Evolutionary conservation across 2,329 filamentous ascomycete species (phyloP), one percentile per base, ranked within the genome.

Genomic region (Fusarium chlamydosporum): DNA sequence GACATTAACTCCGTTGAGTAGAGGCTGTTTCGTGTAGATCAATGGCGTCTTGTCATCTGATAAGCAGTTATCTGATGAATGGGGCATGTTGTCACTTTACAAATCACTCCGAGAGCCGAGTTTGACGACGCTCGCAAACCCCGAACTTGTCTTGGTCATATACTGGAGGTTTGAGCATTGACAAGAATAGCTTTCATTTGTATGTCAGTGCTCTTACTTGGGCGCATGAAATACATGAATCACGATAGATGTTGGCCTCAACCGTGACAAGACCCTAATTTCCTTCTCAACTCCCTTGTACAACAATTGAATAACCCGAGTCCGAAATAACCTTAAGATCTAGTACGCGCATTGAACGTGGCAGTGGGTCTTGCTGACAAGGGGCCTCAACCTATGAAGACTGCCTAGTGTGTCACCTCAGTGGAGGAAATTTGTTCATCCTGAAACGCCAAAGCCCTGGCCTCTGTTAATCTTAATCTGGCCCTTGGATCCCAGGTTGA

Each of bases 381-480:
- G 20, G 18, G 12, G 29, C 27, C 16, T n/a, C 15, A 56, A 34
- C 42, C 53, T 56, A 56, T 56, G n/a, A 50, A 38, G 18, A 9
- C 11, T 6, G 11, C n/a, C 31, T 56, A 29, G 53, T 56, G 33
- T 50, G 53, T 56, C 53, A 56, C 26, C 42, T 38, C 33, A 56
- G 53, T 56, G 53, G 53, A 56, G 53, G 53, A 56, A 56, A 40
- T 56, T 26, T 23, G 18, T 23, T 34, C 33, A 10, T 7, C 53
- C 33, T 56, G 42, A 56, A 53, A 53, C 50, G 9, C 29, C 18
- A 43, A 53, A 53, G 29, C 50, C 27, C n/a, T 20, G 18, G 13
- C 18, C 33, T n/a, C 26, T 23, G 16, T 9, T 26, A 23, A 38
- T 15, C 11, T 26, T 26, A 38, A 10, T 56, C 15, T 29, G 27